Base-by-base conservation (phyloP, 352 stramenopile genomes). In the Pythium sp. region DNA sequence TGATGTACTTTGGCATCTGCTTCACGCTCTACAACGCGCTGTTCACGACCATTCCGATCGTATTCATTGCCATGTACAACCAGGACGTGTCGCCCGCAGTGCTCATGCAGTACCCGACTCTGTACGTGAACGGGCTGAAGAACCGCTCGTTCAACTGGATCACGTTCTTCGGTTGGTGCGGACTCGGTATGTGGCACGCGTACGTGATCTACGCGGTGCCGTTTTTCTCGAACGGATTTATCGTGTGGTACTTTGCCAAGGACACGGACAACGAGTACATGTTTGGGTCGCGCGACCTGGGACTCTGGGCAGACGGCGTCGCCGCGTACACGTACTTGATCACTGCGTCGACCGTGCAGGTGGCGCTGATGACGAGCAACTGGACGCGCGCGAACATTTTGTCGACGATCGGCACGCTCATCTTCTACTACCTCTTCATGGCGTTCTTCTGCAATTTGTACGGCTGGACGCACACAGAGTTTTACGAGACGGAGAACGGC, bases 51-150 rank as follows among this genome's bases (percentile, higher is more conserved):
- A 94, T 96, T 62, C 89, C 89, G 15, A 96, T 96, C 64, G 89
- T 96, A 26, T 67, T 96, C 46, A 93, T 96, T 64, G 89, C 89
- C 38, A 96, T 96, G 87, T 96, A 95, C 77, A 96, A 96, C 63
- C 89, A 96, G 68, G 89, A 96, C 34, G 87, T 95, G 30, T 94
- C 83, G n/a, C 87, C 89, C 41, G 84, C 85, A 0, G 89, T 94
- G 59, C 78, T 96, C 20, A 95, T 95, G 89, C 89, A 96, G 70
- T 96, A 96, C 70, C 89, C 89, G 15, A 94, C 87, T 18, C 74
- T 96, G 70, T 96, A 96, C 54, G 81, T 91, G 62, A 96, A 96
- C 58, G 89, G 89, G 2, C 61, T 96, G 34, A 92, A 94, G 76
- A 95, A 94, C 60, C 82, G 89, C 2, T 95, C 87, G 62, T 96